Conservation (phyloP, 495 filamentous ascomycete species). For the Aspergillus coremiiformis region DNA sequence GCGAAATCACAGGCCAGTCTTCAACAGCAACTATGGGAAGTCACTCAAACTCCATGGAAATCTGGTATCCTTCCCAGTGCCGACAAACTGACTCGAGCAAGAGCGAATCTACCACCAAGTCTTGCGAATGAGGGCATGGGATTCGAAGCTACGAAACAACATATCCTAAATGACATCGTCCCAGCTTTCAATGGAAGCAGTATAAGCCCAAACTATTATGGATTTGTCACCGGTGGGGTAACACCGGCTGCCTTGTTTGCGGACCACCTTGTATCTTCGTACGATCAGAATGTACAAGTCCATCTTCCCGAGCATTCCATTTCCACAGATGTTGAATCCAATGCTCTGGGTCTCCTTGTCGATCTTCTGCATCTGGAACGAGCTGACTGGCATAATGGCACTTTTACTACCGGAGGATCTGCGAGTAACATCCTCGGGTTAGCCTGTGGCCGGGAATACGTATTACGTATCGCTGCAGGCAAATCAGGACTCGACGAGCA, state of each 20-base stretch:
- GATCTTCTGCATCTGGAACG: conserved; percentile 59
- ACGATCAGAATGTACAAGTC: conserved; percentile 82
- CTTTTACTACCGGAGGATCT: conserved; percentile 87
- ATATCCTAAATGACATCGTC: conserved; percentile 53
- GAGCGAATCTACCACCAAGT: conserved; percentile 28
- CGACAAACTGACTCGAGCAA: conserved; percentile 26
- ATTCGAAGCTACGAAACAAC: conserved; percentile 35
- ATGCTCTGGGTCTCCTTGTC: conserved; percentile 59
- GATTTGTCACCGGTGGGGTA: conserved; percentile 77
- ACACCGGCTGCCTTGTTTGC: conserved; percentile 80
- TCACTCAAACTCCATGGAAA: conserved; percentile 26
- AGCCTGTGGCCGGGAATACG: conserved; percentile 65
- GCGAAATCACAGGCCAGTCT: conserved; percentile 18
- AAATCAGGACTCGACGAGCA: conserved; percentile 26
- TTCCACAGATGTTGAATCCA: conserved; percentile 66
- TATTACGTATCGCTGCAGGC: conserved; percentile 42
- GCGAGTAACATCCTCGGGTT: conserved; percentile 77
- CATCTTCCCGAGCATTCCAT: conserved; percentile 71
- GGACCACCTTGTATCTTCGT: conserved; percentile 68
- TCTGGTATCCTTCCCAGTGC: conserved; percentile 30
- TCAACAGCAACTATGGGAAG: conserved; percentile 30
- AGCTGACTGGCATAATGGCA: conserved; percentile 42
- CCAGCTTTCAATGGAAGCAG: conserved; percentile 59
- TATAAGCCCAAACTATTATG: conserved; percentile 67
- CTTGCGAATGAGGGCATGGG: conserved; percentile 41